Conservation (phyloP, 345 rosid genomes). For the Ceriops zippeliana region DNA sequence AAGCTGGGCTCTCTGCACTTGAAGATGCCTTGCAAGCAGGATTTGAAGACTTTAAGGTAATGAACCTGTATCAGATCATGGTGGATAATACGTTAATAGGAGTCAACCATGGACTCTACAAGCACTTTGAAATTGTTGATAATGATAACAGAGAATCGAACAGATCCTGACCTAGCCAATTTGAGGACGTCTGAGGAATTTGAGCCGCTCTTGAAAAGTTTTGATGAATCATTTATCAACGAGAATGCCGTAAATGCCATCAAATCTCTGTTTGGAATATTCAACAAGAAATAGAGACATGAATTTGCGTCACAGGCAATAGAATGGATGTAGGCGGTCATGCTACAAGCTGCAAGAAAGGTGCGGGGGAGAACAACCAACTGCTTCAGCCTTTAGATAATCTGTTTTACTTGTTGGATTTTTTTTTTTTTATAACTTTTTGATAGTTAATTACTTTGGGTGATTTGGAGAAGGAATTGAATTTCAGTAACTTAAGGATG, state of each 20-base stretch:
- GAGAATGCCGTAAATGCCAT: constrained; percentile 91
- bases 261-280: constrained; percentile 76
- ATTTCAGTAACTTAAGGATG: no score
- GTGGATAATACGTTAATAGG: not conserved
- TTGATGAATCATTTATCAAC: constrained; percentile 92
- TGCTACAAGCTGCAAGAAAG: not conserved
- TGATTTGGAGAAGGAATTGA: no score
- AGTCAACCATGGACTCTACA: not conserved
- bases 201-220: constrained; percentile 66
- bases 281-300: constrained; percentile 58
- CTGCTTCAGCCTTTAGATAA: not conserved
- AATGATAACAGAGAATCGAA: constrained; percentile 64
- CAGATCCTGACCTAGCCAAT: constrained; percentile 78
- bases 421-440: not conserved
- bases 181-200: constrained; percentile 58
- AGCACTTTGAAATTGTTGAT: constrained; percentile 14
- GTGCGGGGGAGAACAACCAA: not conserved
- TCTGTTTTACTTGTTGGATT: not conserved
- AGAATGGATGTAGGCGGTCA: not conserved
- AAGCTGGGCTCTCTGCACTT: constrained; percentile 89
- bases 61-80: not conserved
- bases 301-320: not conserved
- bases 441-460: no score
- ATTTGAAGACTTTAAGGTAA: constrained; percentile 90
- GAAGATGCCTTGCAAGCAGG: constrained; percentile 82